Percentiles rank a stretch among this genome's conserved stretches.
Evolutionary conservation across 441 rosid genomes (phyloP).

Genomic region (Gossypium davidsonii): DNA sequence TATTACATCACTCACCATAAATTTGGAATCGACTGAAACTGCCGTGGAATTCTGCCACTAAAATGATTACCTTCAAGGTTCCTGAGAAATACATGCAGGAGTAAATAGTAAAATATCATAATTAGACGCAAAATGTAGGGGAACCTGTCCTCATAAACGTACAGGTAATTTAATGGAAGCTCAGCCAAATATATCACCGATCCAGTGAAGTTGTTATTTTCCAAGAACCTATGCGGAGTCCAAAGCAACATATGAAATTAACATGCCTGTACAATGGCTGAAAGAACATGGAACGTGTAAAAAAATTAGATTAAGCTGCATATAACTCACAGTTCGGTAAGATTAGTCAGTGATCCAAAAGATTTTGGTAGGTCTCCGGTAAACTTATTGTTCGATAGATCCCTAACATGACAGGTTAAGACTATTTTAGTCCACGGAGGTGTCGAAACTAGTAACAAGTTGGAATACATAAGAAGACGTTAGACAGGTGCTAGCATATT

Average conservation of each 20-base stretch:
- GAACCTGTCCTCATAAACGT: slow-evolving; percentile 26
- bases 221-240: slow-evolving; percentile 58
- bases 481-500: not conserved
- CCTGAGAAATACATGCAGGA: slow-evolving; percentile 36
- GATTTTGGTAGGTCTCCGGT: slow-evolving; percentile 89
- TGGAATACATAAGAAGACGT: not conserved
- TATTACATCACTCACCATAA: slow-evolving; percentile 51
- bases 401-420: slow-evolving; percentile 45
- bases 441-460: not conserved
- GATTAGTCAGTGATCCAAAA: slow-evolving; percentile 63
- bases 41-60: slow-evolving; percentile 80
- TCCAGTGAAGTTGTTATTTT: slow-evolving; percentile 83
- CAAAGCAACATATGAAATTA: slow-evolving; percentile 6
- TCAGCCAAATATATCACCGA: slow-evolving; percentile 71
- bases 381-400: slow-evolving; percentile 76
- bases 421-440: not conserved
- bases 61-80: slow-evolving; percentile 76
- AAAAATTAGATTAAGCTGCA: slow-evolving; percentile 7
- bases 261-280: not conserved
- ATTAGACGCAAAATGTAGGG: slow-evolving; percentile 10
- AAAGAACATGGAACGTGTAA: not conserved
- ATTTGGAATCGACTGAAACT: slow-evolving; percentile 77
- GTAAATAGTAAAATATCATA: slow-evolving; percentile 18
- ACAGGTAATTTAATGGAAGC: slow-evolving; percentile 79
- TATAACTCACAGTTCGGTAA: slow-evolving; percentile 66